Base-by-base conservation (phyloP, 352 stramenopile species). In the Pythium volutum region DNA sequence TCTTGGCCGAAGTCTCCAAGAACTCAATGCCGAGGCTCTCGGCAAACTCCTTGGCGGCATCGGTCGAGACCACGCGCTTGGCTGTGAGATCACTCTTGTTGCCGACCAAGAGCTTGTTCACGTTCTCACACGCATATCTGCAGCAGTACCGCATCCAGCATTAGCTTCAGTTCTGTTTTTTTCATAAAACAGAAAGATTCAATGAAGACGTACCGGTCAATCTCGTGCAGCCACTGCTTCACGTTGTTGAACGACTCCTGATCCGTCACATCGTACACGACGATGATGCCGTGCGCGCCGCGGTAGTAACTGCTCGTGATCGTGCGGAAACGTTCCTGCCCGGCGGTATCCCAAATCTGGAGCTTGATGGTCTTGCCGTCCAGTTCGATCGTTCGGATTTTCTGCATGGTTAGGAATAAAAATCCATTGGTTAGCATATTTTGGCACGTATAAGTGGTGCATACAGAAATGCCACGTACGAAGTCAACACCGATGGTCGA, bases 401-500 rank as follows among this genome's bases (percentile, higher is more conserved):
- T 99, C 87, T 94, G 39, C 45, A 34, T 10, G 14, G 16, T n/a
- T 41, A 29, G 18, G 9, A 25, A 23, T 16, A 41, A 39, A 43
- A 2, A 42, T 42, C 9, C 22, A 50, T 16, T 7, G 7, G 11
- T n/a, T 31, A 50, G 25, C 43, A 31, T 25, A 15, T n/a, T 26
- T 16, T 50, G 31, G 31, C 14, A 8, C 3, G 31, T 36, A 11
- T 36, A 11, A 15, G 31, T 12, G 6, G 20, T 50, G 15, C 20
- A 29, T 7, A 2, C n/a, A 27, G 39, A 48, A 27, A 14, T 29
- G 10, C n/a, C 56, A 97, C 91, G 91, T 84, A 98, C 94, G 82
- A 99, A 99, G 79, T 99, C 97, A 41, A 99, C 97, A 73, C 97
- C 97, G 77, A 99, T 99, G 58, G 98, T 99, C 51, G 97, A 99